Base-by-base conservation (phyloP, 176 grass and related monocot genomes). In the Microstegium vimineum region DNA sequence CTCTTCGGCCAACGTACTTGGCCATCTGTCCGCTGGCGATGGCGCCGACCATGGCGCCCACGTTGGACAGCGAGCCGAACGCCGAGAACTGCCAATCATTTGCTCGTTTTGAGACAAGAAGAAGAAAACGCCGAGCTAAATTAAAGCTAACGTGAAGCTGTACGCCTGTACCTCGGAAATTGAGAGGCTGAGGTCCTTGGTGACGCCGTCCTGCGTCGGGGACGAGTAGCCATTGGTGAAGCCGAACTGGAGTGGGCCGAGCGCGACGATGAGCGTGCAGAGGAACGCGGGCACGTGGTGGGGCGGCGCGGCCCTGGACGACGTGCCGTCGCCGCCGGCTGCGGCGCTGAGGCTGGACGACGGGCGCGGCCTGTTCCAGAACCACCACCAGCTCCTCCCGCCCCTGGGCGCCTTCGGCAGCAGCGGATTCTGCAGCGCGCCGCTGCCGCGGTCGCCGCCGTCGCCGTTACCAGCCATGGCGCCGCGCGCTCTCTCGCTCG, bases 181-280 rank as follows among this genome's bases (percentile, higher is more conserved):
- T 66, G 95, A 87, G 71, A 98, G 95, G 14, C 71, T 65, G 62
- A 98, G 95, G 76, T 98, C 92, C 11, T 38, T 18, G 31, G 93
- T 91, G 79, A 94, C 91, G 67, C 56, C 92, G 72, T 87, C 86
- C 84, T 94, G 90, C 18, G 95, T 91, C 8, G 92, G 95, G 28
- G 95, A 98, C 4, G 90, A 91, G 88, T 91, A 98, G 40, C 95
- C 92, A 8, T 88, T 84, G 26, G 92, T 94, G 88, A 98, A 98
- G 40, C 95, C 95, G 78, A 94, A 98, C 78, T 98, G 95, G 90
- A 98, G 91, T 43, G 92, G 95, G 2, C 95, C 95, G 43, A 94
- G 88, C 14, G 92, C 92, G 61, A 94, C 92, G 80, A 98, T 93
- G 81, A 98, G 85, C 36, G 95, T 98, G 84, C 95, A 98, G 75